Evolutionary conservation across 371 early-diverging fungal genomes (phyloP), one percentile per base, ranked within the genome.

Genomic region (Lichtheimia corymbifera): DNA sequence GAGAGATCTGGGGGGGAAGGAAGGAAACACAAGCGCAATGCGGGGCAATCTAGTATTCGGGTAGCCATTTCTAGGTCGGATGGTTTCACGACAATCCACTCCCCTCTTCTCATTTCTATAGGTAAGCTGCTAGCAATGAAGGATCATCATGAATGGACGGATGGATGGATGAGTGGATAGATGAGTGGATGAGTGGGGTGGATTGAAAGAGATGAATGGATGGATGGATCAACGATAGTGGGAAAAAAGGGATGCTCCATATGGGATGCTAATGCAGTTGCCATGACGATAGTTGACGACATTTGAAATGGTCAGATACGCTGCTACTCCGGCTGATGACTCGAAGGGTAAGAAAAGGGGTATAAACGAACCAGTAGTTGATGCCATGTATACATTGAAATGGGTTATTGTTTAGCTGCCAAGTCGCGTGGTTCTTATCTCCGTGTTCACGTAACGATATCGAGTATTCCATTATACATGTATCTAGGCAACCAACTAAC

Each of bases 391-490:
- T n/a, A n/a, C n/a, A n/a, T 42, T 59, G 35, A 35, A 35, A 9
- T 6, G 35, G 35, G 6, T 5, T 49, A 50, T 66, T 44, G 9
- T 43, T 27, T 73, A 91, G 93, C 91, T 81, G 94, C 95, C 80
- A 91, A 94, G 88, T 88, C 97, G 77, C 90, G 93, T 66, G 97
- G 96, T 76, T 88, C 91, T 64, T 94, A 97, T 91, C 92, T 98
- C 73, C 95, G 96, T 79, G 97, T 97, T 83, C 96, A 96, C 91
- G 81, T 80, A 35, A 35, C 35, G 35, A 80, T 54, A 76, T 74
- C 14, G 15, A 51, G 17, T 30, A 17, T 12, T 17, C 25, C 28
- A 40, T 22, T 9, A 28, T 40, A 24, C 9, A 45, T 61, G 28
- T 35, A 54, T 14, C 25, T 15, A 84, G 77, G 57, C 50, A 41